phyloP scores from a whole-genome alignment of 768 basidiomycete species.

The Terana coerulea region DNA sequence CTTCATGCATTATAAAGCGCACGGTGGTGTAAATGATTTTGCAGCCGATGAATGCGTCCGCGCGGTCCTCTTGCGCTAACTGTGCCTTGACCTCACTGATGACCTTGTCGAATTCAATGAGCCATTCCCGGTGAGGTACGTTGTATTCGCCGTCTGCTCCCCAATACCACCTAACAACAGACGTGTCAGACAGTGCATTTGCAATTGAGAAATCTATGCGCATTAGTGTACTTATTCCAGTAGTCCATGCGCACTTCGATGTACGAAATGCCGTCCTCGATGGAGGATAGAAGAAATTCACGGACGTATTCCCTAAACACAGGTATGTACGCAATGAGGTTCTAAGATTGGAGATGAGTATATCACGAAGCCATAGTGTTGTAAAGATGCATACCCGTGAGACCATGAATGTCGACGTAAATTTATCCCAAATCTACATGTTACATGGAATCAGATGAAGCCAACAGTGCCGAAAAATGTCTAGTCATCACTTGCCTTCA shows the following conservation, averaged over 20 bases:
- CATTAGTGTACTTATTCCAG: conserved; percentile 43
- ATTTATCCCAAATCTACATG: conserved; percentile 75
- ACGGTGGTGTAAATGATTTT: conserved; percentile 73
- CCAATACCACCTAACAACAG: conserved; percentile 10
- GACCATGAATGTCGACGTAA: conserved; percentile 49
- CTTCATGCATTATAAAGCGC: conserved; percentile 49
- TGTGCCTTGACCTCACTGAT: conserved; percentile 50
- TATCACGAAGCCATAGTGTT: not conserved
- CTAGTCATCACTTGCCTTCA: conserved; percentile 44
- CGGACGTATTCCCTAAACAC: conserved; percentile 58
- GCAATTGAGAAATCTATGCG: not conserved
- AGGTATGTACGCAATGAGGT: conserved; percentile 47
- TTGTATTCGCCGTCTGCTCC: conserved; percentile 53
- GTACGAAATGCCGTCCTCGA: conserved; percentile 72
- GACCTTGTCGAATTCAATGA: conserved; percentile 48
- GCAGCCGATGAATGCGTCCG: conserved; percentile 62
- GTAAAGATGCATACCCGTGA: conserved; percentile 37
- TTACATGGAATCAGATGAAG: too few species aligned
- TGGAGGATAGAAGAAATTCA: conserved; percentile 56
- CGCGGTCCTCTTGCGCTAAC: conserved; percentile 47
- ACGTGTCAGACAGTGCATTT: too few species aligned
- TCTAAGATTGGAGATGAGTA: too few species aligned
- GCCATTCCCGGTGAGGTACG: conserved; percentile 59
- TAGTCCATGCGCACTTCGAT: conserved; percentile 69
- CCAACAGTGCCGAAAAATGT: not conserved